Evolutionary conservation across 805 yeast genomes (phyloP).

Genomic region (Komagataella mondaviorum): DNA sequence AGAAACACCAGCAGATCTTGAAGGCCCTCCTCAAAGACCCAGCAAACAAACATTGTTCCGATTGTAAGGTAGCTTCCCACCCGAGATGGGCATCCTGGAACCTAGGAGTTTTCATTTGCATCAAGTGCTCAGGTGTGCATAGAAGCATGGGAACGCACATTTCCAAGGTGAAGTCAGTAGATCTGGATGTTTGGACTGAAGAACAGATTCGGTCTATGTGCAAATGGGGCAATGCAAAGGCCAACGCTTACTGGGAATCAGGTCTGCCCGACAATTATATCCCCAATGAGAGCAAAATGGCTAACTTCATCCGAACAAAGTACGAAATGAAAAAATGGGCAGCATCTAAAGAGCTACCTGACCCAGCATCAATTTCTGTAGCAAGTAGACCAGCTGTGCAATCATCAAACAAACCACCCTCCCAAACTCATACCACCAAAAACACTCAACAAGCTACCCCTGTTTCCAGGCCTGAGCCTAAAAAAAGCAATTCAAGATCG

Average conservation of each 20-base stretch:
- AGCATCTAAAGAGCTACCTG: constrained; percentile 38
- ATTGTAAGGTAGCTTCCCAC: constrained; percentile 78
- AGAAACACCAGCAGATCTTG: constrained; percentile 57
- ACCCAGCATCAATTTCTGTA: constrained; percentile 30
- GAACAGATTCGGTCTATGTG: constrained; percentile 77
- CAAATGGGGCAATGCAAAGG: constrained; percentile 73
- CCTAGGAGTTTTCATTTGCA: constrained; percentile 84
- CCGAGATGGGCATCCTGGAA: constrained; percentile 99
- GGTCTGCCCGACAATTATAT: constrained; percentile 54
- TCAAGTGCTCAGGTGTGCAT: constrained; percentile 92
- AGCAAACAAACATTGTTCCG: constrained; percentile 74
- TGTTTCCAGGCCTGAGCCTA: constrained; percentile 8
- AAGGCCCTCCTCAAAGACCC: constrained; percentile 66
- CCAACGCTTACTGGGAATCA: constrained; percentile 78
- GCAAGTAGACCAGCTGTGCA: neutral
- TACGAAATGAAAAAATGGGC: constrained; percentile 89
- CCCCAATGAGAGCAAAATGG: constrained; percentile 78
- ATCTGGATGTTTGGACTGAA: constrained; percentile 93
- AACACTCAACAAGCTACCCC: constrained; percentile 4
- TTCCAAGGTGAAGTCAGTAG: constrained; percentile 84
- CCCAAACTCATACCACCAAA: constrained; percentile 5
- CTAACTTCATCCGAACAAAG: constrained; percentile 82
- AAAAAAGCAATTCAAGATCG: neutral
- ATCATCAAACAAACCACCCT: constrained; percentile 1
- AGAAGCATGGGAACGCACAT: constrained; percentile 94